These are phyloP conservation scores for Dendrobium nobile DNA, from an alignment of 106 monocot genomes.

Conservation along the genomic window DNA sequence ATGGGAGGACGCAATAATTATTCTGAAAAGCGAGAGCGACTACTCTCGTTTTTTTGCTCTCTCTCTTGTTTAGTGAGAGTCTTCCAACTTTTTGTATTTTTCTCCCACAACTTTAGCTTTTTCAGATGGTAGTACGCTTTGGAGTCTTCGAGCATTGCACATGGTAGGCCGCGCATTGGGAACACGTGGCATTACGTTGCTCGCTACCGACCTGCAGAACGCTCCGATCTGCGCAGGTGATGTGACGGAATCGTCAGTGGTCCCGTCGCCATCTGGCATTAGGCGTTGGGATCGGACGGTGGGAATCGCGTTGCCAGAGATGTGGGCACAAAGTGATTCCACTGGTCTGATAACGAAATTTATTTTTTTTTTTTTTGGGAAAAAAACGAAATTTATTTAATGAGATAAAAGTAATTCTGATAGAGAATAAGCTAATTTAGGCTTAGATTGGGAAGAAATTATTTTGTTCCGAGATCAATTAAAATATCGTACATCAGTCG, in stretches of 20 bases:
- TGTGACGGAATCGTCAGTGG: background rate
- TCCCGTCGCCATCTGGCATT: background rate
- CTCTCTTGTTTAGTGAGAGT: background rate
- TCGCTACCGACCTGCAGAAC: background rate
- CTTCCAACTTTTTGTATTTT: background rate
- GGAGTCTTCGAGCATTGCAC: background rate
- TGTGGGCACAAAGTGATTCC: background rate
- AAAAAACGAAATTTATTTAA: no score
- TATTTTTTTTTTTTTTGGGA: no score
- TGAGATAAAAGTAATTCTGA: no score
- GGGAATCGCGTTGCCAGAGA: background rate
- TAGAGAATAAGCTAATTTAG: no score
- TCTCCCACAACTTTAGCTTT: background rate
- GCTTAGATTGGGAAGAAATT: no score
- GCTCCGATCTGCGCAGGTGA: background rate
- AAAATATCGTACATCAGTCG: no score
- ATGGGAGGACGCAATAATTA: no score
- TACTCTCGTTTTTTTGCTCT: background rate
- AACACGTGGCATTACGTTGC: background rate
- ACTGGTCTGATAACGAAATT: background rate
- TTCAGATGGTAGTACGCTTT: background rate
- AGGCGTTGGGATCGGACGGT: background rate
- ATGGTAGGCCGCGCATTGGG: background rate
- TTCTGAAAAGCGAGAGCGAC: background rate
- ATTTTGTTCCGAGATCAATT: no score